Evolutionary conservation across 768 basidiomycete species (phyloP), one percentile per base, ranked within the genome.

Genomic region (Thelephora ganbajun): DNA sequence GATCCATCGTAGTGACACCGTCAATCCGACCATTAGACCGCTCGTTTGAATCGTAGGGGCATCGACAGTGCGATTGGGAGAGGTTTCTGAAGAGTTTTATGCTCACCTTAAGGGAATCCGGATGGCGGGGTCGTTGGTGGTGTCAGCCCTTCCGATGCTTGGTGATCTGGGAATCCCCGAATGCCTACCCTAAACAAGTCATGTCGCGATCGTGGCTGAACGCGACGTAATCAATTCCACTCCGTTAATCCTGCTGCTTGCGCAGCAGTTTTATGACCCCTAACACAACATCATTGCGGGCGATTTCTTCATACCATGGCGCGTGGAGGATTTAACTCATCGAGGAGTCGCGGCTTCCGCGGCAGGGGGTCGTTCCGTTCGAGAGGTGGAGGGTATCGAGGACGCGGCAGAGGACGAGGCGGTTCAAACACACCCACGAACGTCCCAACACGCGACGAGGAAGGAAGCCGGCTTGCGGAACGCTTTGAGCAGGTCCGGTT

Each of bases 381-480:
- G 44, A 56, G 66, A 35, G 77, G 78, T 22, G 67, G 69, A 20
- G 66, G 63, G 36, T 69, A 74, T 33, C 70, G 79, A 23, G 66
- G 79, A 33, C 72, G 72, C 30, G 65, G 68, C 30, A 61, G 74
- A 51, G 74, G 76, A 26, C 63, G 73, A 48, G 66, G 65, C 45
- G 62, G 62, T 42, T 64, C 54, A 49, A 50, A 57, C 9, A 70
- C 66, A 44, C 77, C 78, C 33, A 64, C 71, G 18, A 63, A 65
- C 18, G 73, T 68, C 16, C 78, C 77, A 5, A 72, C 74, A 59
- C 74, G 88, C 52, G 89, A 89, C 60, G 91, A 94, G 51, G 93
- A 97, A 56, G 93, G 90, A 12, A 89, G 87, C 1, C 80, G 83
- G 45, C 73, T 83, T 5, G 85, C 79, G 6, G 93, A 94, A 55